Evolutionary conservation across 805 yeast genomes (phyloP).

Genomic region (Komagataella phaffii): DNA sequence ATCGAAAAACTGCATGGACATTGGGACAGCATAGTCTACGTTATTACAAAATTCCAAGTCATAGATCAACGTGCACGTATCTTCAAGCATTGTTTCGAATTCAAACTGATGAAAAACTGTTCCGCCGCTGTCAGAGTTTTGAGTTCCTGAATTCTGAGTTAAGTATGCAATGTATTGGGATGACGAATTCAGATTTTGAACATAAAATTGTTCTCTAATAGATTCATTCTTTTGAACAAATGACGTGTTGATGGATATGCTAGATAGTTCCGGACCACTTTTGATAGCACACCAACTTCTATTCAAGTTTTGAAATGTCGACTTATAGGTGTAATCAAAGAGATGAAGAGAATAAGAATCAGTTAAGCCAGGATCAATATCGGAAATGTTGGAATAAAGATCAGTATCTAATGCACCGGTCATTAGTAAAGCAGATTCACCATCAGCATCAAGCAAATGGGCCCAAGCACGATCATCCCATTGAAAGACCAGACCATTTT

Average conservation of each 20-base stretch:
- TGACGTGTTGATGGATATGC: constrained; percentile 13
- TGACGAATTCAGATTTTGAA: constrained; percentile 45
- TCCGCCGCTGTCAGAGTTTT: constrained; percentile 36
- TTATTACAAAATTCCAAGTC: constrained; percentile 64
- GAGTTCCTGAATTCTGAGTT: constrained; percentile 30
- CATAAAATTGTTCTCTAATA: constrained; percentile 47
- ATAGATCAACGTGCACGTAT: constrained; percentile 62
- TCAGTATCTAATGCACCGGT: constrained; percentile 24
- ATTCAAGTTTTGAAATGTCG: constrained; percentile 24
- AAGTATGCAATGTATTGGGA: constrained; percentile 55
- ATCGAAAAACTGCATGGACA: constrained; percentile 12
- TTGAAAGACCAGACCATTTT: constrained; percentile 47
- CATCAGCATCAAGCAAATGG: constrained; percentile 55
- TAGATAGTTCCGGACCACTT: constrained; percentile 27
- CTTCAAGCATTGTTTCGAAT: constrained; percentile 40
- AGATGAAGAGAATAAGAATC: constrained; percentile 17
- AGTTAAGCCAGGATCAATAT: neutral
- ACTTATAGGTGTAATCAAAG: neutral
- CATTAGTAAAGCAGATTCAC: constrained; percentile 48
- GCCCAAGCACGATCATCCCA: constrained; percentile 53
- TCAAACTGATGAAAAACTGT: constrained; percentile 39
- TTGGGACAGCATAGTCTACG: constrained; percentile 85
- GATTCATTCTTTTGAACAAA: constrained; percentile 31
- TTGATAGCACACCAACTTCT: constrained; percentile 63
- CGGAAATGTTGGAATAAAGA: constrained; percentile 6